Evolutionary conservation across 2,329 filamentous ascomycete genomes (phyloP), one percentile per base, ranked within the genome.

Genomic region (Rhynchosporium agropyri): DNA sequence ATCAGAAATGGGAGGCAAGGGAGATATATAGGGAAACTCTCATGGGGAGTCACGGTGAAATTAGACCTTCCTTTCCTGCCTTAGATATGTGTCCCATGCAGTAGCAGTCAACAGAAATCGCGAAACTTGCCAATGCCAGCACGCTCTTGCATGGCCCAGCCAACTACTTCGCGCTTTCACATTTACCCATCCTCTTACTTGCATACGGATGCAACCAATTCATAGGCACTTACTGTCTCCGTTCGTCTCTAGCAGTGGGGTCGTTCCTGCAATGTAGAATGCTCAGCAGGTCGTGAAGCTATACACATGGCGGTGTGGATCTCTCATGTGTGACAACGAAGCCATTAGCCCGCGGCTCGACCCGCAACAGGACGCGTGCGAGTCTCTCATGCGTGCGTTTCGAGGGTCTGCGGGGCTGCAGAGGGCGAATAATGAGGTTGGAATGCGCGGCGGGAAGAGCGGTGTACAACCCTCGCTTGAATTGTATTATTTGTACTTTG

Each of bases 291-390:
- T 45, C 48, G 15, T 58, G 28, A 46, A 57, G 49, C 31, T 62
- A 42, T 48, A 48, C 55, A 63, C 46, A 66, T 62, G 63, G 69
- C 68, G 66, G 68, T 69, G 68, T 69, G 67, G 68, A 68, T 63
- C 33, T 48, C 57, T 20, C 20, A 20, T 20, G 66, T 65, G 57
- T 65, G 68, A 68, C 69, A 71, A 61, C 69, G 61, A 67, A 68
- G 65, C 61, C 42, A 60, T 62, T 42, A 61, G 58, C 46, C 62
- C 63, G 65, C 69, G 67, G 69, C 62, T 67, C 68, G 69, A 66
- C 68, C 69, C 69, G 69, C 69, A 66, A 46, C 42, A 49, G 61
- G 54, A 70, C 63, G 63, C 66, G 64, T 70, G 69, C 69, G 51
- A 67, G 63, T 55, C 61, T 63, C 63, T 67, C 54, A 65, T 66